phyloP scores from a whole-genome alignment of 2,329 filamentous ascomycete genomes.

The Polychaeton citri region DNA sequence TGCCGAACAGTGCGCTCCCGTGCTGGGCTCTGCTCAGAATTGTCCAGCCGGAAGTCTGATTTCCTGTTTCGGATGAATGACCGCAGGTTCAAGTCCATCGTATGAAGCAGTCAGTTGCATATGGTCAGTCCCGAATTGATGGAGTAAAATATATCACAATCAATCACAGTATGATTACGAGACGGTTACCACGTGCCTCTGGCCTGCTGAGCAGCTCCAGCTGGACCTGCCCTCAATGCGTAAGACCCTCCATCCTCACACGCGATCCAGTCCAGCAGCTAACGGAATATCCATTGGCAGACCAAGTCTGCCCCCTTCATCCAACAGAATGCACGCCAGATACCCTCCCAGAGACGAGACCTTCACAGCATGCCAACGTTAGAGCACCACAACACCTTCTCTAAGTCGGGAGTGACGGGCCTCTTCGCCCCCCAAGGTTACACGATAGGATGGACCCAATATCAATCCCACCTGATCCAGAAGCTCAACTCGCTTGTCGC shows the following conservation, averaged over 20 bases:
- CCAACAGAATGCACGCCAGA: neutral
- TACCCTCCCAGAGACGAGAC: constrained; percentile 8
- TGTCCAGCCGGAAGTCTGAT: neutral
- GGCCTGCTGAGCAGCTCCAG: constrained; percentile 5
- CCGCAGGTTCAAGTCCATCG: neutral
- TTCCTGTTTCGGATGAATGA: neutral
- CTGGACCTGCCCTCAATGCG: constrained; percentile 19
- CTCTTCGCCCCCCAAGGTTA: constrained; percentile 60
- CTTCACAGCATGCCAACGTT: constrained; percentile 37
- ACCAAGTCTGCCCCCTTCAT: neutral
- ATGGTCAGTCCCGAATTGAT: neutral
- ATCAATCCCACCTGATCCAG: constrained; percentile 60
- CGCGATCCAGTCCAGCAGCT: neutral
- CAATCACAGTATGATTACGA: constrained; percentile 16
- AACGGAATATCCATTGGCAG: neutral
- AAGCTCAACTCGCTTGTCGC: constrained; percentile 62
- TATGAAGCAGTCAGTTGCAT: neutral
- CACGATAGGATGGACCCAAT: constrained; percentile 66
- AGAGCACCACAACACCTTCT: constrained; percentile 31
- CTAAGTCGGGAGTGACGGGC: constrained; percentile 47
- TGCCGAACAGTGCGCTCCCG: too few relatives aligned
- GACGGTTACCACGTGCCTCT: constrained; percentile 14
- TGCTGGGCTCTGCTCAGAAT: too few relatives aligned
- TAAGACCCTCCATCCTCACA: constrained; percentile 7
- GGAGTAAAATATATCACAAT: constrained; percentile 1